Base-by-base conservation (phyloP, 2,329 filamentous ascomycete species). In the Nemania sp. region DNA sequence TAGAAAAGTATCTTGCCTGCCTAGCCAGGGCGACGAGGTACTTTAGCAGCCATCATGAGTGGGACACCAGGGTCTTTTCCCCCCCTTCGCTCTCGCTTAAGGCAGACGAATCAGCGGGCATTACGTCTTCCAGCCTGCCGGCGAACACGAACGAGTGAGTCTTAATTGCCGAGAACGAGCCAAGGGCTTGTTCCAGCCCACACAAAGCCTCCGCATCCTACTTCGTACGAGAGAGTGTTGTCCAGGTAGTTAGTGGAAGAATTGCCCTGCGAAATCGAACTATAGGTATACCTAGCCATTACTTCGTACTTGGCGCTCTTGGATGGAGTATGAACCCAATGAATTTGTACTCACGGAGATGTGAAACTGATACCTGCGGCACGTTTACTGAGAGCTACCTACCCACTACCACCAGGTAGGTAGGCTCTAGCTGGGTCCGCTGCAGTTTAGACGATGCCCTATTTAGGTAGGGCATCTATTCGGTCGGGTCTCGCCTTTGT, bases 81-180 rank as follows among this genome's bases (percentile, higher is more conserved):
- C 46, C 39, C 56, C 46, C 52, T 39, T 60, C 48, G 57, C 54
- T 62, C 32, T 61, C 55, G 59, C 52, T 62, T 59, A 62, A 49
- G 17, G n/a, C 48, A 49, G 40, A 39, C 51, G 37, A 56, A 62
- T 62, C 60, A 60, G 60, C 60, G 60, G 56, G 60, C 53, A 54
- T 58, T 40, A 58, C 25, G 46, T 35, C 29, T 40, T 18, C 46
- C 59, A 48, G 55, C 55, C 37, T 37, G 21, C 40, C 59, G 56
- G 59, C 59, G 54, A 64, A 64, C 62, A 62, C 59, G 59, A 49
- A 60, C 52, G 10, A 60, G 17, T 37, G 10, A 60, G 17, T 37
- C 52, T 55, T n/a, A 48, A 59, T 56, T 54, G 59, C 59, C 58
- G 58, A 56, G 58, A 53, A 55, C 49, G 32, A 54, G 43, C 54